phyloP scores from a whole-genome alignment of 2,329 filamentous ascomycete genomes.

The Alternaria consortialis region DNA sequence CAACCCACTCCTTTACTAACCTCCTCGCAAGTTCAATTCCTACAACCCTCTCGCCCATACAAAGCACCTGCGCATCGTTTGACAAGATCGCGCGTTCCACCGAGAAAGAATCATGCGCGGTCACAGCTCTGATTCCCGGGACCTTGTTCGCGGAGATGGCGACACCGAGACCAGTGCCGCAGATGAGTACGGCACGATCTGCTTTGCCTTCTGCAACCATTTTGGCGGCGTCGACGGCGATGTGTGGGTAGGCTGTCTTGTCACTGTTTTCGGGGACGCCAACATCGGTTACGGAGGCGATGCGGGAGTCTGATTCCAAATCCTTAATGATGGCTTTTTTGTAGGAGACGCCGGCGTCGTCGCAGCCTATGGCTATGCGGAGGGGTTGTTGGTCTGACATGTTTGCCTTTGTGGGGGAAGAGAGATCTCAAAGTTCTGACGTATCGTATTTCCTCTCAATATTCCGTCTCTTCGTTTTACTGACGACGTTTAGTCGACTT shows the following conservation, averaged over 20 bases:
- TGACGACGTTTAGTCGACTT: slow-evolving; percentile 18
- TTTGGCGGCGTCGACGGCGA: slow-evolving; percentile 76
- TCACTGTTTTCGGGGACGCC: slow-evolving; percentile 72
- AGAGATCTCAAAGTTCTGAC: slow-evolving; percentile 35
- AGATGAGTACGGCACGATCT: slow-evolving; percentile 83
- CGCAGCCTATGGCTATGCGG: slow-evolving; percentile 70
- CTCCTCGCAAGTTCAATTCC: slow-evolving; percentile 81
- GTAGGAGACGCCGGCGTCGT: slow-evolving; percentile 80
- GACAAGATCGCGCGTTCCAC: slow-evolving; percentile 82
- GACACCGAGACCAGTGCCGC: slow-evolving; percentile 86
- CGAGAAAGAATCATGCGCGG: slow-evolving; percentile 85
- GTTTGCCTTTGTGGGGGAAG: neutral
- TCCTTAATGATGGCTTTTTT: slow-evolving; percentile 80
- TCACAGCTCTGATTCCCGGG: slow-evolving; percentile 84
- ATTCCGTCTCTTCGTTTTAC: slow-evolving; percentile 16
- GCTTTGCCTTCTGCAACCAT: slow-evolving; percentile 70
- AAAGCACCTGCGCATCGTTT: slow-evolving; percentile 88
- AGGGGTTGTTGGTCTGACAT: slow-evolving; percentile 47
- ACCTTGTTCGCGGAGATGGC: slow-evolving; percentile 92
- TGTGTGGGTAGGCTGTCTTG: slow-evolving; percentile 83
- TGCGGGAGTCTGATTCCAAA: slow-evolving; percentile 72
- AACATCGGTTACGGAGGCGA: slow-evolving; percentile 75
- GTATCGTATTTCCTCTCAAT: slow-evolving; percentile 46
- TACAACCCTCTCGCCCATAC: slow-evolving; percentile 84
- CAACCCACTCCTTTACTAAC: slow-evolving; percentile 82